phyloP scores from a whole-genome alignment of 2,329 filamentous ascomycete genomes.

The Corinectria fuckeliana region DNA sequence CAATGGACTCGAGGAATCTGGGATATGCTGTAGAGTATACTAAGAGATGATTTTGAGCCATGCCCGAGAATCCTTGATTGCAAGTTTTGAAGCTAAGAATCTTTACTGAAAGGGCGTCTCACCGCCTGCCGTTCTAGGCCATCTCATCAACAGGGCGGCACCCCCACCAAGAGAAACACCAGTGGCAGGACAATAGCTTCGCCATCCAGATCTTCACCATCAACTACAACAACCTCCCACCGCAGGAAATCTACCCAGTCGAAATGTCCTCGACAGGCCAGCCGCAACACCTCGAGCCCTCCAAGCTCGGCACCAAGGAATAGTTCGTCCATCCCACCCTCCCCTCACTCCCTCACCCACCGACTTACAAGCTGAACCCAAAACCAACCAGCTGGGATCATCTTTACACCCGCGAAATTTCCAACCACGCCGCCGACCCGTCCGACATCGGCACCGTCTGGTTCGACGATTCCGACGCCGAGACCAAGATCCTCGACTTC shows the following conservation, averaged over 20 bases:
- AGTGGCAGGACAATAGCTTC: slow-evolving; percentile 21
- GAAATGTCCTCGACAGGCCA: slow-evolving; percentile 38
- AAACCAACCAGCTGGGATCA: slow-evolving; percentile 69
- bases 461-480: slow-evolving; percentile 94
- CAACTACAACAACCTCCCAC: not conserved
- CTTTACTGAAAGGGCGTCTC: slow-evolving; percentile 13
- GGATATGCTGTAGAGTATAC: not conserved
- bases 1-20: not conserved
- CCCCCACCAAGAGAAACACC: slow-evolving; percentile 33
- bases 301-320: slow-evolving; percentile 83
- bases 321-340: slow-evolving; percentile 65
- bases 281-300: slow-evolving; percentile 77
- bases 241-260: not conserved
- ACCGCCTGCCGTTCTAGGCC: slow-evolving; percentile 36
- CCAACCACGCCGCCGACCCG: slow-evolving; percentile 74
- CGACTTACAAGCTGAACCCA: not conserved
- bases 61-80: not conserved
- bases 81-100: too few relatives aligned
- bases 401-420: slow-evolving; percentile 74
- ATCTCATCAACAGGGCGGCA: too few relatives aligned
- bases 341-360: slow-evolving; percentile 3
- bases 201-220: not conserved
- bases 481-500: slow-evolving; percentile 77
- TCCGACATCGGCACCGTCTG: slow-evolving; percentile 87
- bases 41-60: too few relatives aligned